phyloP scores from a whole-genome alignment of 768 basidiomycete species.

The Mrakia hoshinonis region DNA sequence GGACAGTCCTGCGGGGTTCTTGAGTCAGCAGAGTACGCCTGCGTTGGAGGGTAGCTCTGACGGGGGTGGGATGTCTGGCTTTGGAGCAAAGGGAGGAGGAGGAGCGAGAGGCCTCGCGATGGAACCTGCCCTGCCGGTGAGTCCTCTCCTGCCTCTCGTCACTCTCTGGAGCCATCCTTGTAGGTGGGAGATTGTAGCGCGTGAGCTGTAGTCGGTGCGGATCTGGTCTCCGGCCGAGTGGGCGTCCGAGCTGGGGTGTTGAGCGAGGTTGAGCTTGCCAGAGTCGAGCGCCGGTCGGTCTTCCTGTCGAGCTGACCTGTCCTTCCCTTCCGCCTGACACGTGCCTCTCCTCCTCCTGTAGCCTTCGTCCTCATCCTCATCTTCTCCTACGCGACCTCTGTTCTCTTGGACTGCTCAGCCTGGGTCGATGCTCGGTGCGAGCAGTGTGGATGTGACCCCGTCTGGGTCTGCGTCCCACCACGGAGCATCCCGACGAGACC shows the following conservation, averaged over 20 bases:
- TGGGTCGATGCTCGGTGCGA: neutral
- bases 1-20: neutral
- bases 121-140: neutral
- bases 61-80: neutral
- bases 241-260: neutral
- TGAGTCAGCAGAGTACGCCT: neutral
- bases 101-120: neutral
- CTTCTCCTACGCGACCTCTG: constrained; percentile 14
- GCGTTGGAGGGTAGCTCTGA: neutral
- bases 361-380: neutral
- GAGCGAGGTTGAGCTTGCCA: neutral
- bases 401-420: neutral
- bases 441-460: neutral
- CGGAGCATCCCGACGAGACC: constrained; percentile 17
- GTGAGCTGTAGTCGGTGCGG: no score
- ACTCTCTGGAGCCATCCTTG: neutral
- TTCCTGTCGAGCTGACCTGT: neutral
- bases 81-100: neutral
- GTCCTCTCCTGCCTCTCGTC: neutral
- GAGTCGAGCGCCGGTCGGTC: neutral
- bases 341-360: neutral
- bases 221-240: neutral
- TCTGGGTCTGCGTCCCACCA: neutral
- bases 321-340: neutral
- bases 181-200: no score